Conservation (phyloP, 345 rosid genomes). For the Euphorbia tirucalli region DNA sequence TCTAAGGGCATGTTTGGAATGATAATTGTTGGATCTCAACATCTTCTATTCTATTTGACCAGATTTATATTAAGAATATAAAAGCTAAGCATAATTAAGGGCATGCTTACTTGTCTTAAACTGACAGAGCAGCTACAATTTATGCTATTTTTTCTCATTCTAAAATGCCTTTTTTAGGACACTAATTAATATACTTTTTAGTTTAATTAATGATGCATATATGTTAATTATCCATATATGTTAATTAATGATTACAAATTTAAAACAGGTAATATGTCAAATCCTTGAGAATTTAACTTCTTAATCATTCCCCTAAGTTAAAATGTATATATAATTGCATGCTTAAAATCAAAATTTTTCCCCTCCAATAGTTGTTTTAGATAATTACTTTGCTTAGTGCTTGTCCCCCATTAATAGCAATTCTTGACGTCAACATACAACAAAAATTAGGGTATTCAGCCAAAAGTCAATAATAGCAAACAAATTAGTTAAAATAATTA, state of each 20-base stretch:
- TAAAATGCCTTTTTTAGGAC: too few species aligned
- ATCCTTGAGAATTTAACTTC: conserved; percentile 3
- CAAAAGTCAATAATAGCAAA: too few species aligned
- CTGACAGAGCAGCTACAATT: not conserved
- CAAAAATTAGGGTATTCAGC: too few species aligned
- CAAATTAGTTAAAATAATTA: too few species aligned
- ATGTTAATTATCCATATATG: too few species aligned
- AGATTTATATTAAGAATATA: too few species aligned
- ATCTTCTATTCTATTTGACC: not conserved
- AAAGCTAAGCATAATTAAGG: too few species aligned
- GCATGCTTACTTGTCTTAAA: too few species aligned
- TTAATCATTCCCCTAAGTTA: not conserved
- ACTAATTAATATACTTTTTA: too few species aligned
- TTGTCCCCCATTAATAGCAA: not conserved
- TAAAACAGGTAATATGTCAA: not conserved
- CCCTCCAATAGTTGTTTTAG: not conserved
- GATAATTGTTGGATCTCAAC: not conserved
- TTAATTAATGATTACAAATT: not conserved
- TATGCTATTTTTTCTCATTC: not conserved
- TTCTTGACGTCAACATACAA: not conserved
- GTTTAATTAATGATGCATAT: too few species aligned
- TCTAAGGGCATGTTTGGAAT: not conserved
- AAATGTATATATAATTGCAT: not conserved
- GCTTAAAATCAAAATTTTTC: not conserved
- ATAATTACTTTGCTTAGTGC: not conserved